These are phyloP conservation scores for Astrothelium macrocarpum DNA, from an alignment of 495 filamentous ascomycete species.

Conservation along the genomic window DNA sequence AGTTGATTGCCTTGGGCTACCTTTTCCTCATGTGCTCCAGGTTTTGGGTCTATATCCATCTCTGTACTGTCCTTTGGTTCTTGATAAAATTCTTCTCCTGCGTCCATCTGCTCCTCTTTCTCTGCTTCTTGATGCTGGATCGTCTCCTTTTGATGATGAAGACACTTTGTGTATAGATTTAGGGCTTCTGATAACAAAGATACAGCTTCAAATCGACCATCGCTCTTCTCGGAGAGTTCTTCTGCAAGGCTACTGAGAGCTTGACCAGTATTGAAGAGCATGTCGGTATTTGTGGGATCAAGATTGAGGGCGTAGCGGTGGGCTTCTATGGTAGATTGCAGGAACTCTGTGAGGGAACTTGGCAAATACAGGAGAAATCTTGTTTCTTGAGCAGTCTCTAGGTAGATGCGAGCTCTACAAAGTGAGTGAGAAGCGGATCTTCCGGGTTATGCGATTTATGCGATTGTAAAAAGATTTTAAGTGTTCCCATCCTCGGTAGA, in stretches of 20 bases:
- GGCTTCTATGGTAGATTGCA: conserved; percentile 49
- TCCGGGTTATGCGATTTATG: background rate
- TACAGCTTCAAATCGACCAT: conserved; percentile 29
- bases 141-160: conserved; percentile 45
- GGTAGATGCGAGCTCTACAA: conserved; percentile 48
- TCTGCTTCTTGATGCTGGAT: conserved; percentile 41
- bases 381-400: conserved; percentile 53
- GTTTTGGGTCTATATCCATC: conserved; percentile 13
- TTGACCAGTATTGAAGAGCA: conserved; percentile 60
- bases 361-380: conserved; percentile 47
- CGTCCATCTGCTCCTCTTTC: conserved; percentile 35
- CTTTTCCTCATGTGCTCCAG: conserved; percentile 38
- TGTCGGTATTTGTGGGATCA: conserved; percentile 52
- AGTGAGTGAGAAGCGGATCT: conserved; percentile 17
- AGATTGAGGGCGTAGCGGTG: conserved; percentile 50
- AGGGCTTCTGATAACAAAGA: conserved; percentile 51
- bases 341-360: conserved; percentile 39
- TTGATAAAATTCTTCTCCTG: conserved; percentile 19
- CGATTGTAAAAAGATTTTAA: background rate
- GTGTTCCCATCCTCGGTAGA: background rate
- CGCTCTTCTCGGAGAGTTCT: conserved; percentile 40
- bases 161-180: conserved; percentile 52
- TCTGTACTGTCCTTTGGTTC: conserved; percentile 15
- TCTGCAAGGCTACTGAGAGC: conserved; percentile 57
- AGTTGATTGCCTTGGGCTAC: conserved; percentile 36